Conservation (phyloP, 257 asterid species). For the Petunia axillaris region DNA sequence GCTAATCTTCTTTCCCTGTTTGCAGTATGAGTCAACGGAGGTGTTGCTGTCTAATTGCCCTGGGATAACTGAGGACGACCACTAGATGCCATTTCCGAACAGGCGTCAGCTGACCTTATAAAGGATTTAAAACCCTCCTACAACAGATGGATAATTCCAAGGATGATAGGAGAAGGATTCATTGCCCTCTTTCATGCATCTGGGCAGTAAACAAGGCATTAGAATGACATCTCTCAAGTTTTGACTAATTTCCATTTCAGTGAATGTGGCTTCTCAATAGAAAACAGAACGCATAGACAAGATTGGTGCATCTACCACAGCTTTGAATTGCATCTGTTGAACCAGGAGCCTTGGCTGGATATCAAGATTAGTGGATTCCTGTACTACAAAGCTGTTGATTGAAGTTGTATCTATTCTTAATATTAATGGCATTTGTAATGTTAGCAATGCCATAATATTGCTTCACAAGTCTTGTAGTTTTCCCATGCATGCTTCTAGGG, state of each 20-base stretch:
- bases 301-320: not conserved
- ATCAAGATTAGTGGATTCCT: constrained; percentile 16
- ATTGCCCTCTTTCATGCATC: constrained; percentile 8
- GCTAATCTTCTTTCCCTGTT: constrained; percentile 28
- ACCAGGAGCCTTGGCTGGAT: not conserved
- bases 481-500: no score
- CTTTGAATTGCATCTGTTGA: constrained; percentile 8
- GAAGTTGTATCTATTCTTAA: constrained; percentile 18
- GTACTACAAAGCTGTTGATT: constrained; percentile 9
- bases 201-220: not conserved
- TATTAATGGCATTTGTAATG: not conserved
- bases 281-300: not conserved
- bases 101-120: not conserved
- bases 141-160: constrained; percentile 2
- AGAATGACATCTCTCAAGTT: not conserved
- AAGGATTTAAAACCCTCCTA: not conserved
- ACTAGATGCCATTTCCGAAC: constrained; percentile 39
- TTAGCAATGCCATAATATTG: not conserved
- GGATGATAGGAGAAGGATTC: not conserved
- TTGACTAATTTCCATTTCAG: not conserved
- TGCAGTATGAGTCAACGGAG: constrained; percentile 75
- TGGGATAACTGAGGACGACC: constrained; percentile 85
- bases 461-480: not conserved
- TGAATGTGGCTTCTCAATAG: not conserved
- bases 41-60: constrained; percentile 67